phyloP scores from a whole-genome alignment of 2,329 filamentous ascomycete species.

The Microdochium trichocladiopsis region DNA sequence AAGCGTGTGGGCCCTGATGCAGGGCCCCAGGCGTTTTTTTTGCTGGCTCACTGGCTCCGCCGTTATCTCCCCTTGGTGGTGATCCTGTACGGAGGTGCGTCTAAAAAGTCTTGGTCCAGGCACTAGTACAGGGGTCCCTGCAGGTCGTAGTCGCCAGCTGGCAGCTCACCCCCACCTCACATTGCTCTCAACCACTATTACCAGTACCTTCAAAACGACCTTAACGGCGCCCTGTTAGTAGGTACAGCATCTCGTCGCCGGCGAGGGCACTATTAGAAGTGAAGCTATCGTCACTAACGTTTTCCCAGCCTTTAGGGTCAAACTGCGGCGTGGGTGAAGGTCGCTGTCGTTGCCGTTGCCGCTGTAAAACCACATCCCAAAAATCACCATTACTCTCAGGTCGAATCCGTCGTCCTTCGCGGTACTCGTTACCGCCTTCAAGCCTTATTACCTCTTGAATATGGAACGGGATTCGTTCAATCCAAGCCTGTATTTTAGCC shows the following conservation, averaged over 20 bases:
- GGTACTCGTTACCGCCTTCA: background rate
- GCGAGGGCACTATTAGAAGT: background rate
- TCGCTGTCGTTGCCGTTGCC: background rate
- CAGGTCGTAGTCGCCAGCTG: background rate
- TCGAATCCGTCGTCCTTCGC: background rate
- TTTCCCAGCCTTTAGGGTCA: background rate
- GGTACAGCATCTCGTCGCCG: background rate
- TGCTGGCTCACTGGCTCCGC: background rate
- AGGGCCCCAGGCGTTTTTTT: background rate
- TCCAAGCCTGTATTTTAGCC: conserved; percentile 8
- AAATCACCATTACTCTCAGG: background rate
- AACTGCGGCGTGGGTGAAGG: no score
- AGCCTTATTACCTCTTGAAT: conserved; percentile 7
- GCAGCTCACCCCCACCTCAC: background rate
- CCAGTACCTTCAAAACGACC: background rate
- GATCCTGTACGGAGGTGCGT: background rate
- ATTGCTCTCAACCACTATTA: background rate
- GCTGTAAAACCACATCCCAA: background rate
- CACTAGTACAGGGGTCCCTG: background rate
- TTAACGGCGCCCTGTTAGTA: background rate
- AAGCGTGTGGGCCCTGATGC: background rate
- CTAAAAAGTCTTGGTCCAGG: background rate
- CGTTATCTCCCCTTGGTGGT: background rate
- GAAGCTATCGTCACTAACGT: background rate
- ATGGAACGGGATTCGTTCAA: conserved; percentile 8